These are phyloP conservation scores for Aspergillus terreus DNA, from an alignment of 2,329 filamentous ascomycete species.

Conservation along the genomic window DNA sequence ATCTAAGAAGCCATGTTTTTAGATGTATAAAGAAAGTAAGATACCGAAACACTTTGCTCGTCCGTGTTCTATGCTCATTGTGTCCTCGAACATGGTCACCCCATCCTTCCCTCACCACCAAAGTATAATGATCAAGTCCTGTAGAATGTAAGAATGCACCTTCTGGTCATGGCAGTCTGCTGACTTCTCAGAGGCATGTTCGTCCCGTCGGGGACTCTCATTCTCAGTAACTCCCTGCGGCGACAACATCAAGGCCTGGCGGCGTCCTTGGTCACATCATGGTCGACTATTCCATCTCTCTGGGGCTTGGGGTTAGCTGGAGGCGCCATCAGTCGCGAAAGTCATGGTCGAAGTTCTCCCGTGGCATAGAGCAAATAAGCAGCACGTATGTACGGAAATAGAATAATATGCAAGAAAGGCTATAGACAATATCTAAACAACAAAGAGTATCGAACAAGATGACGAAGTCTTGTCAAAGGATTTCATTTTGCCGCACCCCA, in stretches of 20 bases:
- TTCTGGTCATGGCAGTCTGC: background rate
- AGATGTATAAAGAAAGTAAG: too few relatives aligned
- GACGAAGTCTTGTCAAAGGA: background rate
- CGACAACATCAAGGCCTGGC: slow-evolving; percentile 51
- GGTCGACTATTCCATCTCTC: slow-evolving; percentile 66
- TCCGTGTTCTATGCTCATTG: too few relatives aligned
- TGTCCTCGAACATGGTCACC: too few relatives aligned
- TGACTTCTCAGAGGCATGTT: slow-evolving; percentile 57
- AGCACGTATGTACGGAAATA: too few relatives aligned
- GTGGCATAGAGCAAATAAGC: too few relatives aligned
- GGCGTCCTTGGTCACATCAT: slow-evolving; percentile 57
- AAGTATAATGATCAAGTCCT: too few relatives aligned
- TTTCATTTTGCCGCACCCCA: slow-evolving; percentile 20
- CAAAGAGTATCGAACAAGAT: background rate
- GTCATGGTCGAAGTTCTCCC: too few relatives aligned
- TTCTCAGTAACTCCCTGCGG: slow-evolving; percentile 54
- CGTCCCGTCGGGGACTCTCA: slow-evolving; percentile 59
- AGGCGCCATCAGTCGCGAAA: background rate
- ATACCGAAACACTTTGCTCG: too few relatives aligned
- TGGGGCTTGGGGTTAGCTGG: slow-evolving; percentile 57
- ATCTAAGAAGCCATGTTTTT: too few relatives aligned
- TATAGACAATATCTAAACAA: background rate
- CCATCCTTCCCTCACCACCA: too few relatives aligned
- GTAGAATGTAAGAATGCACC: slow-evolving; percentile 21
- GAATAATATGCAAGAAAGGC: background rate